A percentile compares a stretch with the other conserved stretches of the same genome.
phyloP scores from a whole-genome alignment of 768 basidiomycete species.

The Tylopilus plumbeoviolaceoides region DNA sequence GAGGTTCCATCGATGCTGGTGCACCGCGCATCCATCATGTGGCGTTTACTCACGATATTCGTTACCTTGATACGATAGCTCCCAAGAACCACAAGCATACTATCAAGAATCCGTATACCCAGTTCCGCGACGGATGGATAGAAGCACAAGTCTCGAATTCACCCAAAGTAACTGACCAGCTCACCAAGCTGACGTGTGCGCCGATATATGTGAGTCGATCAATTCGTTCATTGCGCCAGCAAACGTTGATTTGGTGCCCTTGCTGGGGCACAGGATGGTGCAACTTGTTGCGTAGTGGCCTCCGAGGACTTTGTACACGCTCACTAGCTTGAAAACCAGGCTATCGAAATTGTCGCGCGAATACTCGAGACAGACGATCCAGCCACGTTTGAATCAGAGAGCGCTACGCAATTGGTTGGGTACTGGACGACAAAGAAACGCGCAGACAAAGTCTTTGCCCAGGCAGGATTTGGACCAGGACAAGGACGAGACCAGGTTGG shows the following conservation, averaged over 20 bases:
- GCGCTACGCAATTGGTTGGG: conserved; percentile 73
- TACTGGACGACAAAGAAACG: conserved; percentile 67
- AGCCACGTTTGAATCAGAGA: conserved; percentile 55
- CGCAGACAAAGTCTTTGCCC: conserved; percentile 62
- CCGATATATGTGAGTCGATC: conserved; percentile 63
- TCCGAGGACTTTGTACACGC: conserved; percentile 72
- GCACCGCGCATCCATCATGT: too few species aligned
- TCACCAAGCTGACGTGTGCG: conserved; percentile 84
- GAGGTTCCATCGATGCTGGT: too few species aligned
- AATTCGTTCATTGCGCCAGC: background rate
- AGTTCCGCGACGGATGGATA: conserved; percentile 74
- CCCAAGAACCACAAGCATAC: conserved; percentile 82
- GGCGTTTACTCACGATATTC: background rate
- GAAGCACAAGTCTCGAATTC: conserved; percentile 64
- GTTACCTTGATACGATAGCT: conserved; percentile 35
- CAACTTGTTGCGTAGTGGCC: conserved; percentile 71
- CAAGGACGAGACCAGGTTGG: conserved; percentile 69
- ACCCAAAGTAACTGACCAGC: conserved; percentile 59
- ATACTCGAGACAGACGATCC: conserved; percentile 62
- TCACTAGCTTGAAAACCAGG: conserved; percentile 75
- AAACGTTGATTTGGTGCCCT: background rate
- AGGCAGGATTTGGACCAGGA: conserved; percentile 62
- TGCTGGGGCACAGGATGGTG: conserved; percentile 49
- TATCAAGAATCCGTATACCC: conserved; percentile 75
- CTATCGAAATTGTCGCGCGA: conserved; percentile 72